Evolutionary conservation across 495 filamentous ascomycete species (phyloP), one percentile per base, ranked within the genome.

Genomic region (Penicillium paxilli): DNA sequence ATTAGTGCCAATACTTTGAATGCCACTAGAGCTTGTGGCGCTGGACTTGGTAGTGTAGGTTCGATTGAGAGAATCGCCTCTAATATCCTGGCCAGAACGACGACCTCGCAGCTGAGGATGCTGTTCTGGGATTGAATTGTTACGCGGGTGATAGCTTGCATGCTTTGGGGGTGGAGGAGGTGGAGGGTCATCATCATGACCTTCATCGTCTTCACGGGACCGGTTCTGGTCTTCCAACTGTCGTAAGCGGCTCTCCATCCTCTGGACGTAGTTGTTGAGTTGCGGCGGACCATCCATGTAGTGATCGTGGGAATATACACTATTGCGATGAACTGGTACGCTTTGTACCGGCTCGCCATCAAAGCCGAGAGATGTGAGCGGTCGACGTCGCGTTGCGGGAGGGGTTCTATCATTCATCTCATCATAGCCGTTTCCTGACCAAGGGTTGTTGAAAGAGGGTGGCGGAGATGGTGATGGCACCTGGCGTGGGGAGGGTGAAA

Each of bases 341-440:
- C 35, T 38, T 38, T 38, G 35, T 5, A 38, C 35, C 4, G 35
- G 35, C 35, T 38, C 35, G 11, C 79, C 73, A 12, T 77, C 73
- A 48, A 92, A 83, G 0, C 89, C 90, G 58, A 90, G 75, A 0
- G 91, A 86, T 11, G 89, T 93, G 50, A 86, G 73, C 0, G 91
- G 87, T 12, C 91, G 79, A 30, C 65, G 62, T 20, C 59, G 51
- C 14, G 49, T 55, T 28, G 64, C 69, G 35, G 50, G 60, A 14
- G 64, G 68, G 20, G 58, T 73, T 45, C 47, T 62, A 21, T 67
- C 72, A 59, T 70, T 63, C 21, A 83, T 74, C 22, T 83, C 76
- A 51, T 95, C 87, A 63, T 93, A 97, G 6, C 87, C 88, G 62
- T 96, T 91, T 1, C 90, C 92, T 2, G 92, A 94, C 94, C 94